phyloP scores from a whole-genome alignment of 495 filamentous ascomycete genomes.

The Hypomontagnella monticulosa region DNA sequence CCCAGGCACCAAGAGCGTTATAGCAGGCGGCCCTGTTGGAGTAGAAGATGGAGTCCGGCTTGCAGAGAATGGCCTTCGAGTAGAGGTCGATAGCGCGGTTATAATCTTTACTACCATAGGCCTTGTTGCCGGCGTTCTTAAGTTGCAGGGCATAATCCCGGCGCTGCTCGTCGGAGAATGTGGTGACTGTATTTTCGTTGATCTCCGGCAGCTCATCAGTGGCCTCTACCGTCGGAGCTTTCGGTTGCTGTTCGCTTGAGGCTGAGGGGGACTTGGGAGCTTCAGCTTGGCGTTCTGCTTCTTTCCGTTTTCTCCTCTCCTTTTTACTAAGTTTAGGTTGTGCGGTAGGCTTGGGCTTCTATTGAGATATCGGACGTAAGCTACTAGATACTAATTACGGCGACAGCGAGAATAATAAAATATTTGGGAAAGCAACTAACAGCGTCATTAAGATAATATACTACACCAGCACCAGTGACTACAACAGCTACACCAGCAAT shows the following conservation, averaged over 20 bases:
- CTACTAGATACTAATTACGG: conserved; percentile 5
- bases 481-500: conserved; percentile 93
- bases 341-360: conserved; percentile 46
- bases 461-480: conserved; percentile 85
- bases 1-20: conserved; percentile 90
- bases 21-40: conserved; percentile 98
- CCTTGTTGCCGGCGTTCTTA: conserved; percentile 96
- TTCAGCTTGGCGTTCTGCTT: conserved; percentile 70
- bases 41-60: conserved; percentile 96
- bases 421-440: conserved; percentile 43
- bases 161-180: conserved; percentile 75
- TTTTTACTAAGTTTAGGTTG: conserved; percentile 61
- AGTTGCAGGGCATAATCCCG: conserved; percentile 88
- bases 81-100: conserved; percentile 92
- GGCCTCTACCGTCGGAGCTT: conserved; percentile 66
- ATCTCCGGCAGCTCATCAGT: conserved; percentile 87
- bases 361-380: conserved; percentile 6
- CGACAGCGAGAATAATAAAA: neutral
- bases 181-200: conserved; percentile 76
- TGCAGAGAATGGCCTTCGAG: conserved; percentile 94
- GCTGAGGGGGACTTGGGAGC: conserved; percentile 51
- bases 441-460: conserved; percentile 80
- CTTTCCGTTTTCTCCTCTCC: conserved; percentile 73
- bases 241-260: conserved; percentile 49
- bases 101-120: conserved; percentile 92